Base-by-base conservation (phyloP, 1,284 basidiomycete species). In the Vanrija sp. region DNA sequence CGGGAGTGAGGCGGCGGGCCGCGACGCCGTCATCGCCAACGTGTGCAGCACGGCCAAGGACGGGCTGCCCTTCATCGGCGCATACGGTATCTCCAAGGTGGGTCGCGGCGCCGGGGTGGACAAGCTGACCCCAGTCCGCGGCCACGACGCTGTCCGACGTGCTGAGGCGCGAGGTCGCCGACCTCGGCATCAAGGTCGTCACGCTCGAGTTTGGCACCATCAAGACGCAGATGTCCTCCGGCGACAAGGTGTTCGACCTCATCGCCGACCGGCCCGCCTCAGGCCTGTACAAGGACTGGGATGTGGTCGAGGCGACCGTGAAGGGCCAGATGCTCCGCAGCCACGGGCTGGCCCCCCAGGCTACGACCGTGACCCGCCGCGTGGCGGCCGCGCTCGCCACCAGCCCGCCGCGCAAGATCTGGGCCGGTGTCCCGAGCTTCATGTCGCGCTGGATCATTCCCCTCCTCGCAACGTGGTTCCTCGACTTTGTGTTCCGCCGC, bases 1-100 rank as follows among this genome's bases (percentile, higher is more conserved):
- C 38, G 14, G 41, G 27, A n/a, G n/a, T n/a, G 31, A 38, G n/a
- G 42, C 16, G 14, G 15, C 31, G 22, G 23, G 38, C 27, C 20
- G 15, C 14, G 23, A 47, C 20, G 16, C 27, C 4, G 45, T 52
- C 22, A 49, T 65, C 19, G 22, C 65, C 39, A 67, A 67, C 36
- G 51, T 65, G 25, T 60, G 61, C 10, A 59, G 53, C 41, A 51
- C 54, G 15, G 47, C 51, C 4, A n/a, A 41, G 6, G 31, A 45
- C 15, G 53, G 53, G 15, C 10, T 45, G 15, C 58, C 62, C 5
- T 66, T 49, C 45, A 39, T 57, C n/a, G 57, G 25, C 6, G 50
- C 47, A 6, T 67, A 62, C 43, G 49, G 35, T 8, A 27, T 35
- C 18, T 44, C 47, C 46, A 48, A 47, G 43, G 39, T 41, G 39